These are phyloP conservation scores for Nothophoma quercina DNA, from an alignment of 2,329 filamentous ascomycete species.

Conservation along the genomic window DNA sequence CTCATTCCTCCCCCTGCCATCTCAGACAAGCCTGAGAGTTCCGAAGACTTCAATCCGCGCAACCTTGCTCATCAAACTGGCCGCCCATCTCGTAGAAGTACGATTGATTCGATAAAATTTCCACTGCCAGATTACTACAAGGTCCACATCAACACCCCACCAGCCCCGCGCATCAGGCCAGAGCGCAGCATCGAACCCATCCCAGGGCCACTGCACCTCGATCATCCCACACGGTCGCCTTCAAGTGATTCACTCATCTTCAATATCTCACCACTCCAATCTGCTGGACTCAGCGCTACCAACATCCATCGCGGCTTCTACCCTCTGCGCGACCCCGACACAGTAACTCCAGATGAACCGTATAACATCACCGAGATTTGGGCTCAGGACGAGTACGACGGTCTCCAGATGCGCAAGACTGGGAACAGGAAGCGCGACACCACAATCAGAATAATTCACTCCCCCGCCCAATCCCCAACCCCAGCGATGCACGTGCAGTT, in stretches of 20 bases:
- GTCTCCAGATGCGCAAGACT: neutral
- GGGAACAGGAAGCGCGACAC: neutral
- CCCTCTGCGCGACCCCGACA: neutral
- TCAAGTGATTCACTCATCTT: neutral
- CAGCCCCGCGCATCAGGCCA: conserved; percentile 2
- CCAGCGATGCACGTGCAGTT: too few relatives aligned
- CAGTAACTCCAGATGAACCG: neutral
- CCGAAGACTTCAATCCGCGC: neutral
- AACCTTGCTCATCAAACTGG: neutral
- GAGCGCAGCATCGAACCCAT: neutral
- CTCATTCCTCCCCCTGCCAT: neutral
- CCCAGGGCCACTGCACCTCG: neutral
- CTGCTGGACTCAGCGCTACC: neutral
- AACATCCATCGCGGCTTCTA: neutral
- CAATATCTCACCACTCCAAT: neutral
- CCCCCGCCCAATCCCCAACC: too few relatives aligned
- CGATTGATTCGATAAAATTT: neutral
- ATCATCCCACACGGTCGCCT: neutral
- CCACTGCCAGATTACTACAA: neutral
- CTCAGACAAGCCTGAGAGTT: neutral
- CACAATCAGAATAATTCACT: too few relatives aligned
- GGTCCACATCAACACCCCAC: neutral
- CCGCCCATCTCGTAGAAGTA: neutral
- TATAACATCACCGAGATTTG: neutral
- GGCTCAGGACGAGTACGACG: neutral